Conservation (phyloP, 75 land plant genomes). For the Sequoiadendron giganteum region DNA sequence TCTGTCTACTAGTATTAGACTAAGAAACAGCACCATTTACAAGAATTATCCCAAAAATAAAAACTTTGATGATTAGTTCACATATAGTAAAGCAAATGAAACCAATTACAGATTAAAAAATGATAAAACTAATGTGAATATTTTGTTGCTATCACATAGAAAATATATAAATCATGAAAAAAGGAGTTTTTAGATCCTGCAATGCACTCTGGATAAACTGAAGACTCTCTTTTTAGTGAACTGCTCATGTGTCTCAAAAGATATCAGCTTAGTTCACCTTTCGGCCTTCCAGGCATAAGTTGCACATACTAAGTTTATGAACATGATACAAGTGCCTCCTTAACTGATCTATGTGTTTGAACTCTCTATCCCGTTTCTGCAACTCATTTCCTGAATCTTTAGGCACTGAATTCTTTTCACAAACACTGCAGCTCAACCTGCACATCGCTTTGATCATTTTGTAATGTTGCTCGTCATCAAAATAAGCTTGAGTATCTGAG, state of each 20-base stretch:
- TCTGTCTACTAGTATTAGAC: background rate
- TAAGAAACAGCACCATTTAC: background rate
- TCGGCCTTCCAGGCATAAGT: conserved; percentile 81
- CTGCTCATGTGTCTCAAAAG: background rate
- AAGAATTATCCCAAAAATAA: background rate
- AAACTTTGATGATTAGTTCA: background rate
- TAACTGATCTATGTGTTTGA: conserved; percentile 70
- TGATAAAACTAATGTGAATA: background rate
- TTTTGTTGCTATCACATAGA: background rate
- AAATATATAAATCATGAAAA: background rate
- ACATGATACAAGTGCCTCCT: conserved; percentile 65
- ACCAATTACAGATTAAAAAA: background rate
- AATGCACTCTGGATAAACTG: background rate
- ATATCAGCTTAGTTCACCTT: conserved; percentile 46
- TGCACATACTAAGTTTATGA: conserved; percentile 85
- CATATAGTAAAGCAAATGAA: background rate
- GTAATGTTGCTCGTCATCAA: conserved; percentile 90
- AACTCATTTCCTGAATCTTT: conserved; percentile 25
- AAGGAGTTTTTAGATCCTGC: background rate
- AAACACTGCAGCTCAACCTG: conserved; percentile 69
- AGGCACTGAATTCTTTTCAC: background rate
- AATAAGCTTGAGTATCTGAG: conserved; percentile 71
- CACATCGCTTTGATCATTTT: conserved; percentile 93
- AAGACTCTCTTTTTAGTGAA: background rate
- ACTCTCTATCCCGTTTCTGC: conserved; percentile 49